phyloP scores from a whole-genome alignment of 345 rosid species.

The Eutrema heterophyllum region DNA sequence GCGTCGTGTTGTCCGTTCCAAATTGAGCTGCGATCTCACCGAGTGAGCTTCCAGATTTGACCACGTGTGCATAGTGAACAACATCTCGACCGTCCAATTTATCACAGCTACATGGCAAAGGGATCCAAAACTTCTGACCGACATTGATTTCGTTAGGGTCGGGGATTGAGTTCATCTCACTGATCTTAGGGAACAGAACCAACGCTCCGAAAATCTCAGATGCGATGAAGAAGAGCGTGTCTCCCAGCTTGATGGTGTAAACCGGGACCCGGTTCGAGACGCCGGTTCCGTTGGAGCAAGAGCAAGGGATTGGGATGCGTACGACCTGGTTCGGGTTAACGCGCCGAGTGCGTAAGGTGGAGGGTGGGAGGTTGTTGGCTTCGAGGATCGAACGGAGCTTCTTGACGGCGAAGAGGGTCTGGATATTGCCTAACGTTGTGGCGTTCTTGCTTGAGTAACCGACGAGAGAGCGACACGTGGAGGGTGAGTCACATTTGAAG shows the following conservation, averaged over 20 bases:
- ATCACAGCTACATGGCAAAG: conserved; percentile 70
- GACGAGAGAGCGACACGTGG: conserved; percentile 42
- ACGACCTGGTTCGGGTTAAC: conserved; percentile 27
- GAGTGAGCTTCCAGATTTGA: conserved; percentile 38
- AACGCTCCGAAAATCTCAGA: conserved; percentile 11
- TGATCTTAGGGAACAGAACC: conserved; percentile 29
- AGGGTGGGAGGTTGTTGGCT: conserved; percentile 46
- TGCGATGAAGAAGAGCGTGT: background rate
- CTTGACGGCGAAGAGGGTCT: conserved; percentile 45
- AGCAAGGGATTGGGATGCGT: conserved; percentile 55
- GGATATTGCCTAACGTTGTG: conserved; percentile 41
- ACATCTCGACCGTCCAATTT: conserved; percentile 34
- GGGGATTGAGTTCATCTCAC: conserved; percentile 27
- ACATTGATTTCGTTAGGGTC: conserved; percentile 10
- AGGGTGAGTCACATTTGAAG: conserved; percentile 41
- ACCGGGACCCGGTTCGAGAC: conserved; percentile 36
- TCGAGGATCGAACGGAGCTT: conserved; percentile 43
- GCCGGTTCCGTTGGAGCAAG: conserved; percentile 55
- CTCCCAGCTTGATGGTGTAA: conserved; percentile 39
- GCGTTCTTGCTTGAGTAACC: conserved; percentile 49
- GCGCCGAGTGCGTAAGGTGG: conserved; percentile 16
- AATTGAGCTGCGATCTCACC: conserved; percentile 41
- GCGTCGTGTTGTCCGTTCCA: conserved; percentile 31
- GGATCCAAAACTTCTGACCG: conserved; percentile 50
- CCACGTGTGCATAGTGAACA: conserved; percentile 61